Evolutionary conservation across 23 red algal species (phyloP), one percentile per base, ranked within the genome.

Genomic region (Chondrus crispus): DNA sequence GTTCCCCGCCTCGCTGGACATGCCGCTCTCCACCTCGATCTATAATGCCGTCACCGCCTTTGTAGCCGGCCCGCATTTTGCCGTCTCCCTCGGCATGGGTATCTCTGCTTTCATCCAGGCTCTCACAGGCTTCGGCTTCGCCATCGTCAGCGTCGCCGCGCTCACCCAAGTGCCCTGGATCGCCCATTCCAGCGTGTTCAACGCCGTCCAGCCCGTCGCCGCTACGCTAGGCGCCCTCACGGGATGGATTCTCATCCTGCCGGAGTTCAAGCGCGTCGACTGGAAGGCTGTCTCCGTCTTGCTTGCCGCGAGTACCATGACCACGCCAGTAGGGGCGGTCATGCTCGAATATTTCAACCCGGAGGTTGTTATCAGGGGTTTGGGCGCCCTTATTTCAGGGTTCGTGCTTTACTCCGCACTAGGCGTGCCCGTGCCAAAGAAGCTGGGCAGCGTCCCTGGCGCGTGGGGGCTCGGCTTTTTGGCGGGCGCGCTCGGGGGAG

Each of bases 71-170:
- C 94, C 94, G 5, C 84, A 90, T 72, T 78, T 88, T 24, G 33
- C 57, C 0, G 86, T 96, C 26, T 46, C 94, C 12, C n/a, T 88
- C 2, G 89, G 77, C 47, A 75, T 96, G 94, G 94, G 94, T 0
- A 37, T 91, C 14, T 91, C 94, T 18, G 88, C 94, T 49, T 85
- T 96, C 24, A 84, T 88, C 12, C 94, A 96, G 66, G 80, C 87
- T 24, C 89, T 96, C 58, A 92, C 94, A 14, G 94, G 94, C 69
- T 96, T 96, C 78, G 94, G 94, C 26, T 96, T 96, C 70, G 94
- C 94, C 74, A 91, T 96, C 32, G 94, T 96, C 13, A 87, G 87
- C 7, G 87, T 96, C 2, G 94, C 87, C 50, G 85, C 88, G 8
- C 80, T 96, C 28, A 80, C 94, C 6, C 94, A 96, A 81, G 49